A percentile compares a stretch with the other conserved stretches of the same genome.
These are phyloP conservation scores for Bretziella fagacearum DNA, from an alignment of 2,329 filamentous ascomycete genomes.

Conservation along the genomic window DNA sequence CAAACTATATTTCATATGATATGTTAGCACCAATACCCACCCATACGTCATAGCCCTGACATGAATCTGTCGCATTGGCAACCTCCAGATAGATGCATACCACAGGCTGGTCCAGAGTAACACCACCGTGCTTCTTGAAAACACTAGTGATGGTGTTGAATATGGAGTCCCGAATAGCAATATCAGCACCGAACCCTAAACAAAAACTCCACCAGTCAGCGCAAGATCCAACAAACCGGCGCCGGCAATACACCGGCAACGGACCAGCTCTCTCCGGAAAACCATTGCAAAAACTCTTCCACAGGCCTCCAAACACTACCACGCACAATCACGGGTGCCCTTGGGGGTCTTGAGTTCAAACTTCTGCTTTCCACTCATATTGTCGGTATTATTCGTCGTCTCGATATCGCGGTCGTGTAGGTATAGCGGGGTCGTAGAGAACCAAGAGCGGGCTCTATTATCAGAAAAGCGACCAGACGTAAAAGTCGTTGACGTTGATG, in stretches of 20 bases:
- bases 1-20: conserved; percentile 35
- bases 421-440: not conserved
- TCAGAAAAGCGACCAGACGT: not conserved
- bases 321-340: conserved; percentile 67
- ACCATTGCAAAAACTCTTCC: not conserved
- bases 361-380: conserved; percentile 28
- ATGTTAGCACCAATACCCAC: not conserved
- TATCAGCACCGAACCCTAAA: conserved; percentile 52
- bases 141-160: conserved; percentile 58
- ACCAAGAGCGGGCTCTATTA: too few species aligned
- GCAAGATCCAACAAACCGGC: too few species aligned
- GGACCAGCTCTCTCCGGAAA: not conserved
- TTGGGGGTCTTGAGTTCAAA: conserved; percentile 77
- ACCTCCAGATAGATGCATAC: conserved; percentile 4
- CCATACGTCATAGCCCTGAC: not conserved
- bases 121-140: conserved; percentile 70
- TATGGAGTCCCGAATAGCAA: conserved; percentile 67
- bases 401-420: not conserved
- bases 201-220: conserved; percentile 10
- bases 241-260: not conserved
- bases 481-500: not conserved
- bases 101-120: conserved; percentile 64
- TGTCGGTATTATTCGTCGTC: not conserved
- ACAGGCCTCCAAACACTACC: not conserved
- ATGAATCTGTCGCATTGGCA: too few species aligned